These are phyloP conservation scores for Dacryopinax spathularia DNA, from an alignment of 768 basidiomycete species.

Conservation along the genomic window DNA sequence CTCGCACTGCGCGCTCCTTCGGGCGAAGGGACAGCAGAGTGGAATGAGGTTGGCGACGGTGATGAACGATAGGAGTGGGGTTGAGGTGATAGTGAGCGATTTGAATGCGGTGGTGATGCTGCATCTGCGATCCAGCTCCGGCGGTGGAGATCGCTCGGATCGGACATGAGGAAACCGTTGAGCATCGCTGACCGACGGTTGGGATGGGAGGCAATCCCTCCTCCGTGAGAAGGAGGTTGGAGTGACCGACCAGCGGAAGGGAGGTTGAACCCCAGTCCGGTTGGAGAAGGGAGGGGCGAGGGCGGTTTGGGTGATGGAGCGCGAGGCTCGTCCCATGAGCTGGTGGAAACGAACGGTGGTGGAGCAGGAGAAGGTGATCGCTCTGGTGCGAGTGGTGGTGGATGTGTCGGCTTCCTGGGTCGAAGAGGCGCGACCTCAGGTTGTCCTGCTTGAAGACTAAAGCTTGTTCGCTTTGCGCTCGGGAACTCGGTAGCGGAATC, in stretches of 20 bases:
- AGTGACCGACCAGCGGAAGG: background rate
- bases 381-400: background rate
- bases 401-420: background rate
- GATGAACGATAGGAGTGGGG: background rate
- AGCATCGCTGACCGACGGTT: background rate
- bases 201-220: background rate
- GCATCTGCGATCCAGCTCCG: background rate
- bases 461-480: background rate
- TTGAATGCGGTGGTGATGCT: background rate
- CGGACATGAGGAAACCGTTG: background rate
- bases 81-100: background rate
- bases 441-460: background rate
- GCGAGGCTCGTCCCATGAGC: background rate
- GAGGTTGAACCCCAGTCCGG: background rate
- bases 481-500: background rate
- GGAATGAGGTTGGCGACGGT: background rate
- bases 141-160: background rate
- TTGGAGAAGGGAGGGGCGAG: slow-evolving; percentile 15
- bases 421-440: background rate
- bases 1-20: background rate
- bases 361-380: background rate
- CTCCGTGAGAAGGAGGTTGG: background rate
- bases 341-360: background rate
- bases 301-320: slow-evolving; percentile 3
- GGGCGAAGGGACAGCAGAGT: background rate